A percentile compares a stretch with the other conserved stretches of the same genome.
phyloP scores from a whole-genome alignment of 441 rosid genomes.

The Pelargonium hybrid region DNA sequence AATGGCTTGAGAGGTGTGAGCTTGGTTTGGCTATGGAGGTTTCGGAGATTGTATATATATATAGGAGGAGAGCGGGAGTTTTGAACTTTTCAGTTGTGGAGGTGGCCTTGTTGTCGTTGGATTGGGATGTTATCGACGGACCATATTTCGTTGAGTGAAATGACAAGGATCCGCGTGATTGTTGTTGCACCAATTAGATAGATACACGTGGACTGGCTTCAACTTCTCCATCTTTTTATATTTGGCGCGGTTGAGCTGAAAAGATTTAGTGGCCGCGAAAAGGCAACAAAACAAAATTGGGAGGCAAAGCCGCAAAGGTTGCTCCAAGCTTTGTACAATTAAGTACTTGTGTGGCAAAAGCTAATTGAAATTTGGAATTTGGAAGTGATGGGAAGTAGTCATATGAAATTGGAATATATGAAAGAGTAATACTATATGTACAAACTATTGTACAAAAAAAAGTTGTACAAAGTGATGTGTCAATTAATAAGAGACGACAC shows the following conservation, averaged over 20 bases:
- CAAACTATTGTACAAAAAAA: no score
- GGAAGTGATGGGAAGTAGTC: no score
- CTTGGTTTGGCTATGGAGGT: not conserved
- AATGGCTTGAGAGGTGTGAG: not conserved
- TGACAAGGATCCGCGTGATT: not conserved
- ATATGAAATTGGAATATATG: no score
- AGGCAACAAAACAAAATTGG: no score
- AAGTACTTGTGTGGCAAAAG: no score
- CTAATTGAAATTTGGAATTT: no score
- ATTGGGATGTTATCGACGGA: not conserved
- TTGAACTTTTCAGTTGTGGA: not conserved
- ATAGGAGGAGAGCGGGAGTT: not conserved
- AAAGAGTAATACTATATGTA: no score
- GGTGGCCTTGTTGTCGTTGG: not conserved
- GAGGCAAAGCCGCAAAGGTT: no score
- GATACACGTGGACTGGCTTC: not conserved
- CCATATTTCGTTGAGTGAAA: not conserved
- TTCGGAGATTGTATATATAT: not conserved
- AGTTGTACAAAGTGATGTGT: no score
- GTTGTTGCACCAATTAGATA: not conserved
- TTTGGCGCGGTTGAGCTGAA: not conserved
- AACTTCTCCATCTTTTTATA: not conserved
- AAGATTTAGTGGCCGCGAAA: not conserved
- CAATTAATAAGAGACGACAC: no score
- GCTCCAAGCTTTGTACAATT: no score